Base-by-base conservation (phyloP, 768 basidiomycete genomes). In the Mycena olivaceomarginata region DNA sequence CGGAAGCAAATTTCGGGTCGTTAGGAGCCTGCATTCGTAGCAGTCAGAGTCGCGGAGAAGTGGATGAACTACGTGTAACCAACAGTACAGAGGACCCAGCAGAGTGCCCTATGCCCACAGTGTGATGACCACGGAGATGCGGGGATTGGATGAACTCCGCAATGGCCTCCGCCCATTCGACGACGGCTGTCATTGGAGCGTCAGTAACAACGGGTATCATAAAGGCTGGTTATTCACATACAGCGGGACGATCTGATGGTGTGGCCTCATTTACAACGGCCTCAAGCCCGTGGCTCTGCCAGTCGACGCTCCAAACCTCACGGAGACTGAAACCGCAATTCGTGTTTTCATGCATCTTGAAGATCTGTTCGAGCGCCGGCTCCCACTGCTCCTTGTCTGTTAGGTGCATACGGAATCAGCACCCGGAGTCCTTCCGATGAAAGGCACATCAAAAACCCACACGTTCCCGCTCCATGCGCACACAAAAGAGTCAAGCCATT, bases 91-190 rank as follows among this genome's bases (percentile, higher is more conserved):
- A 22, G 20, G 53, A n/a, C 53, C 53, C 53, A 9, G 53, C 53
- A 7, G 53, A 56, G 53, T 56, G 53, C n/a, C 53, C 53, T 9
- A 56, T n/a, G 53, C 7, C 53, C 6, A 25, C 53, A 56, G 25
- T 56, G 53, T n/a, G 53, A n/a, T n/a, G 53, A 9, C 53, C 53
- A 9, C 53, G 53, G 53, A 56, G 53, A 22, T 56, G 22, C 3
- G 53, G n/a, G n/a, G 53, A 56, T 56, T 56, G n/a, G 22, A 56
- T 22, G n/a, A 56, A 56, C 53, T 20, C n/a, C 53, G n/a, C 53
- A 56, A 56, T 56, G 15, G 53, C 53, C 53, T 56, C n/a, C 11
- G 53, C 53, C 53, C 53, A 56, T 56, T 56, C 53, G 22, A 16
- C 20, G 16, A 51, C 48, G 16, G 48, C 48, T 51, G 48, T 12